A percentile compares a stretch with the other conserved stretches of the same genome.
These are phyloP conservation scores for Exutisphaerella laricina DNA, from an alignment of 2,329 filamentous ascomycete genomes.

Conservation along the genomic window DNA sequence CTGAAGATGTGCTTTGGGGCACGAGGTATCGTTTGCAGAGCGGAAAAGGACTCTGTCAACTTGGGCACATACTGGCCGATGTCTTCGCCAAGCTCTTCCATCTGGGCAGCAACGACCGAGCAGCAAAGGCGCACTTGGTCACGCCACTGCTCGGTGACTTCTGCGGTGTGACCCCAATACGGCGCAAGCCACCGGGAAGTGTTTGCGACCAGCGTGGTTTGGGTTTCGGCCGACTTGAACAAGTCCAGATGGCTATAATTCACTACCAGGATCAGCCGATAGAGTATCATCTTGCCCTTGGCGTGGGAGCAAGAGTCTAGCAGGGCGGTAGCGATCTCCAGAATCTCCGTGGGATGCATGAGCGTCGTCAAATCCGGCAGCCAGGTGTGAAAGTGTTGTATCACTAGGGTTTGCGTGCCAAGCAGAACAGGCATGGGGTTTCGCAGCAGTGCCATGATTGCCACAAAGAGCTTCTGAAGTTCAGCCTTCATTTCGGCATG, in stretches of 20 bases:
- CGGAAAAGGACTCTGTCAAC: constrained; percentile 81
- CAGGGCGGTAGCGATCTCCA: constrained; percentile 87
- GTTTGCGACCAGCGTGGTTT: constrained; percentile 51
- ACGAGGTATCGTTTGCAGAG: constrained; percentile 63
- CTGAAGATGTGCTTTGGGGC: constrained; percentile 60
- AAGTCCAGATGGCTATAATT: constrained; percentile 80
- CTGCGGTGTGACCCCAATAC: constrained; percentile 74
- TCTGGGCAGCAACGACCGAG: constrained; percentile 80
- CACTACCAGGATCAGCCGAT: constrained; percentile 87
- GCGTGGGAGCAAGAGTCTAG: constrained; percentile 84
- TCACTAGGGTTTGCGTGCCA: constrained; percentile 88
- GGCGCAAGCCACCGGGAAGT: constrained; percentile 87
- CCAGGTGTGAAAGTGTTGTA: constrained; percentile 97
- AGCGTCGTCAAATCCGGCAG: constrained; percentile 80
- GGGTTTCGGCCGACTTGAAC: constrained; percentile 73
- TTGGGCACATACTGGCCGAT: constrained; percentile 87
- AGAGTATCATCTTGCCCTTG: constrained; percentile 84
- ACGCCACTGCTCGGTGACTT: constrained; percentile 75
- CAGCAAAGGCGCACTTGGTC: constrained; percentile 92
- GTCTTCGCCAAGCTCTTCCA: constrained; percentile 70
- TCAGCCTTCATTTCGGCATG: constrained; percentile 74
- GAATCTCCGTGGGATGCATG: constrained; percentile 74
- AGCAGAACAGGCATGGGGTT: constrained; percentile 79
- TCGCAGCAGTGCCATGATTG: constrained; percentile 82
- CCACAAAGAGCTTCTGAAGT: constrained; percentile 80